These are phyloP conservation scores for Termitomyces sp. DNA, from an alignment of 768 basidiomycete genomes.

Conservation along the genomic window DNA sequence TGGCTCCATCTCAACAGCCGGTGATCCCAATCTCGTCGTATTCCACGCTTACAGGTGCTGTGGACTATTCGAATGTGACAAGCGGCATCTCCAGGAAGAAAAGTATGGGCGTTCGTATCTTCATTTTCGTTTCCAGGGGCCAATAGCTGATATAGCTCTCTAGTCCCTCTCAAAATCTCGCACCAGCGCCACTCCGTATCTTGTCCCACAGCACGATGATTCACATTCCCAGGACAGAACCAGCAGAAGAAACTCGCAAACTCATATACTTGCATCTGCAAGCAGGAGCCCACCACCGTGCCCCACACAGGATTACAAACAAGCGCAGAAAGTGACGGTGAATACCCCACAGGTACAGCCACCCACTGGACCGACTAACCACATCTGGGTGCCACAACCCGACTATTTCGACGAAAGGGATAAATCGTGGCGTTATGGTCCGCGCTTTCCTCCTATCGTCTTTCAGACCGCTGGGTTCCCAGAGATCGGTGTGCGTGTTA, in stretches of 20 bases:
- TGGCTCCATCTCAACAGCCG: conserved; percentile 1
- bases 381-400: conserved; percentile 21
- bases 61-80: conserved; percentile 6
- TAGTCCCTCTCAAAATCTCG: conserved; percentile 8
- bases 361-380: conserved; percentile 19
- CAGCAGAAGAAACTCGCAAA: conserved; percentile 9
- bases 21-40: conserved; percentile 12
- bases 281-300: conserved; percentile 2
- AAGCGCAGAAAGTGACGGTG: not conserved
- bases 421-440: conserved; percentile 10
- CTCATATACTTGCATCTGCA: conserved; percentile 1
- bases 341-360: not conserved
- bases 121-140: not conserved
- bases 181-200: conserved; percentile 1
- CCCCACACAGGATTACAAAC: conserved; percentile 1
- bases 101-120: conserved; percentile 4
- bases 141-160: not conserved
- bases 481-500: conserved; percentile 24
- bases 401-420: conserved; percentile 16
- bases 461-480: conserved; percentile 25
- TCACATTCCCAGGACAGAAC: conserved; percentile 5
- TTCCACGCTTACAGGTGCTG: conserved; percentile 16
- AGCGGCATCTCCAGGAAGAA: conserved; percentile 1
- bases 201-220: conserved; percentile 9
- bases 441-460: conserved; percentile 18